Conservation (phyloP, 352 stramenopile species). For the Globisporangium canariense region DNA sequence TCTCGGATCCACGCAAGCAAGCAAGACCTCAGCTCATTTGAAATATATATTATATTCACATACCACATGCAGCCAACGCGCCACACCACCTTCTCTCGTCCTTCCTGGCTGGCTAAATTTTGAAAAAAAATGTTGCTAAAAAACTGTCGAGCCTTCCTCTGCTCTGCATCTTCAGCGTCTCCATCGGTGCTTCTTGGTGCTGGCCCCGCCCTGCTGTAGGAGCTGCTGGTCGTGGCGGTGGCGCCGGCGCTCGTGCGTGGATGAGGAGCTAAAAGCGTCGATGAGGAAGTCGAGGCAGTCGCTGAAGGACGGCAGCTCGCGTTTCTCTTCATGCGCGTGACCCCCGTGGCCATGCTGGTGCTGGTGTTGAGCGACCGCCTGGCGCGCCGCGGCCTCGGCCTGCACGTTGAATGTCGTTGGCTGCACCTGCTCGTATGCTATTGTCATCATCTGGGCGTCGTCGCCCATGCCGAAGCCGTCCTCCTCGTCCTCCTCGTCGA, state of each 20-base stretch:
- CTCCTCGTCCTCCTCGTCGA: conserved; percentile 5
- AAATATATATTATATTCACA: too few species aligned
- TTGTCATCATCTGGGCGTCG: not conserved
- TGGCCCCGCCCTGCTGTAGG: not conserved
- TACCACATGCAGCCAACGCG: too few species aligned
- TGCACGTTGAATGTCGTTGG: conserved; percentile 6
- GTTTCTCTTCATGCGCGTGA: not conserved
- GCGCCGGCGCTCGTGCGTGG: not conserved
- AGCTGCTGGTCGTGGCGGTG: not conserved
- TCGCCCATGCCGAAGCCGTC: not conserved
- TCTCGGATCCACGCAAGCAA: too few species aligned
- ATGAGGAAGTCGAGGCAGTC: conserved; percentile 19
- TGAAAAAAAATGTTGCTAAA: not conserved
- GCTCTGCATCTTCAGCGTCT: conserved; percentile 15
- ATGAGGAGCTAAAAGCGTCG: conserved; percentile 11
- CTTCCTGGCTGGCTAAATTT: not conserved
- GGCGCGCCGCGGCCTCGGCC: conserved; percentile 6
- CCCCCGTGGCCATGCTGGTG: too few species aligned
- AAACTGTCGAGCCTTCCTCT: not conserved
- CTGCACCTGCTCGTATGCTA: not conserved
- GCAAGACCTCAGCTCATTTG: too few species aligned
- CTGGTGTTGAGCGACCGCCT: not conserved
- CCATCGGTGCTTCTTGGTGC: conserved; percentile 1
- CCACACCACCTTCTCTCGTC: too few species aligned
- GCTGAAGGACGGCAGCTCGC: conserved; percentile 16